Base-by-base conservation (phyloP, 352 stramenopile species). In the Blastocystis sp. region DNA sequence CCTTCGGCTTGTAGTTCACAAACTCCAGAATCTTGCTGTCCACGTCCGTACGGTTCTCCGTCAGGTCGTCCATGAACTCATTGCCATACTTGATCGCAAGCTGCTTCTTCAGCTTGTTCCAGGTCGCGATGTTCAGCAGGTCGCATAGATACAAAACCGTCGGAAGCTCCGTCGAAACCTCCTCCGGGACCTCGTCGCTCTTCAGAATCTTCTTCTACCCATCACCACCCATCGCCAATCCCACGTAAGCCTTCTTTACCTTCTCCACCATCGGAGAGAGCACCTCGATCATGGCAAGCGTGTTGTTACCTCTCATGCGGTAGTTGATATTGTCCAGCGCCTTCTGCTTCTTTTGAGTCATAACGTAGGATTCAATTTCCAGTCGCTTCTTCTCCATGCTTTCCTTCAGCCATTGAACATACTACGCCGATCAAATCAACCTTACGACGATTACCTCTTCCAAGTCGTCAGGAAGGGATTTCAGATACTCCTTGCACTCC, bases 261-360 rank as follows among this genome's bases (percentile, higher is more conserved):
- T 81, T 81, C 48, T 81, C 69, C 24, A 81, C 69, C 46, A 81
- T 81, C 16, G 69, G 69, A 63, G 42, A 44, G 18, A 81, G 69
- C n/a, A 81, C 46, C 69, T 81, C 69, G 40, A 81, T 81, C 69
- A 81, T 81, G 63, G 69, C 69, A 61, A 81, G 69, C n/a, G 69
- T 81, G 69, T 81, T 81, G 18, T 81, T 44, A 18, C 69, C 69
- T 81, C 69, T 81, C 69, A 81, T 81, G 40, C 69, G 69, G 48
- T 81, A 81, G 48, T 81, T 81, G 27, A 81, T 81, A 32, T 61
- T 64, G 63, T 81, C 69, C 32, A 81, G 24, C 0, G 69, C 69
- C 48, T 81, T 81, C 48, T 81, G 69, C 32, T 81, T 81, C 48
- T 81, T 81, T n/a, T 81, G 69, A 42, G 69, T 64, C 69, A 81